Conservation (phyloP, 2,329 filamentous ascomycete species). For the Dothistroma pini region DNA sequence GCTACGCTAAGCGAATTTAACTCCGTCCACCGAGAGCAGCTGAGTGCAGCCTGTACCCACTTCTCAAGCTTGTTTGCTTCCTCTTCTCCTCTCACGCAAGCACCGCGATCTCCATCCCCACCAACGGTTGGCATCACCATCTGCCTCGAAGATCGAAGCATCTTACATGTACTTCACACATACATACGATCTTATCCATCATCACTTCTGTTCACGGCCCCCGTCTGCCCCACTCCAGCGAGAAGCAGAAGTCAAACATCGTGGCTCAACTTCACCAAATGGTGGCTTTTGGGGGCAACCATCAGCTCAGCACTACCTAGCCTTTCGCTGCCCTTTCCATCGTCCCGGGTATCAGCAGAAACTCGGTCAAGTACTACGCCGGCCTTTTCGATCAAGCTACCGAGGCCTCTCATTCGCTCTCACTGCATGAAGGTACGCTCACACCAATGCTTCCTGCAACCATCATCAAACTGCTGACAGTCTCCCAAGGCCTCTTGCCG, state of each 20-base stretch:
- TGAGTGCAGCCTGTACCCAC: not conserved
- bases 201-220: not conserved
- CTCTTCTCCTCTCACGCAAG: not conserved
- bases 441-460: too few relatives aligned
- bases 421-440: constrained; percentile 21
- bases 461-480: too few relatives aligned
- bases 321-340: constrained; percentile 32
- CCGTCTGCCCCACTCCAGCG: constrained; percentile 25
- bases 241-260: constrained; percentile 31
- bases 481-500: too few relatives aligned
- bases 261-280: constrained; percentile 14
- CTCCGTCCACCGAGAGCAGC: not conserved
- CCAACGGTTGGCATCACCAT: not conserved
- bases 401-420: constrained; percentile 1
- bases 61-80: not conserved
- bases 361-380: constrained; percentile 31
- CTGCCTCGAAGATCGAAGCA: not conserved
- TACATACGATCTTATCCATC: not conserved
- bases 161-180: not conserved
- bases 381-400: constrained; percentile 26
- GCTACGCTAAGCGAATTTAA: not conserved
- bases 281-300: constrained; percentile 27
- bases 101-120: not conserved
- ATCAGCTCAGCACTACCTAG: constrained; percentile 25
- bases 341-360: constrained; percentile 19